These are phyloP conservation scores for Ustilago esculenta DNA, from an alignment of 1,284 basidiomycete genomes.

Conservation along the genomic window DNA sequence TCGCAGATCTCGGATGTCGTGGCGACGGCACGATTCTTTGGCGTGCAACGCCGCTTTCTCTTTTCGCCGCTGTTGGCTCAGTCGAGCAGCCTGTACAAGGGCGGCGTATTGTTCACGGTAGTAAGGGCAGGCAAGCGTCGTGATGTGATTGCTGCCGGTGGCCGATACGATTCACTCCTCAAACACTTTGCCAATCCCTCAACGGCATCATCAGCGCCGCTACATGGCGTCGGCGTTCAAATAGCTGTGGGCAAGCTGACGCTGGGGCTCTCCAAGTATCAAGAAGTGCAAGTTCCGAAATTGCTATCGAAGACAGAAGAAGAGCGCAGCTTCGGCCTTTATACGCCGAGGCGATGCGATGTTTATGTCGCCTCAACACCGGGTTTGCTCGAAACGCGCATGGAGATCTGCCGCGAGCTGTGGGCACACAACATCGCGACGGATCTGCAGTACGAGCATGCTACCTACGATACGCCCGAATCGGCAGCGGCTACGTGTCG, in stretches of 20 bases:
- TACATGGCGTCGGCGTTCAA: constrained; percentile 78
- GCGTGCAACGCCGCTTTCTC: constrained; percentile 74
- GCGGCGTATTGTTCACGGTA: constrained; percentile 80
- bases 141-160: constrained; percentile 80
- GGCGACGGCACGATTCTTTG: constrained; percentile 74
- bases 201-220: constrained; percentile 51
- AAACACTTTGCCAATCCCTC: constrained; percentile 72
- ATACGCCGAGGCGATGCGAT: constrained; percentile 83
- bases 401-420: constrained; percentile 79
- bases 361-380: constrained; percentile 78
- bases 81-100: constrained; percentile 74
- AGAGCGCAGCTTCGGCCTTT: constrained; percentile 84
- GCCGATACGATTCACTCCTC: constrained; percentile 81
- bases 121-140: constrained; percentile 74
- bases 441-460: constrained; percentile 79
- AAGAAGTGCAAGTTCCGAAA: constrained; percentile 77
- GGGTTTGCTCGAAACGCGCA: constrained; percentile 78
- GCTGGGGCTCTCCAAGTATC: constrained; percentile 72
- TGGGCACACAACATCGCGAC: constrained; percentile 85
- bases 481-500: constrained; percentile 58
- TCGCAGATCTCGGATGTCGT: constrained; percentile 75
- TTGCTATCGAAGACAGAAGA: constrained; percentile 74
- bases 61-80: constrained; percentile 77
- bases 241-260: constrained; percentile 83
- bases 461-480: constrained; percentile 57